Evolutionary conservation across 495 filamentous ascomycete species (phyloP).

Genomic region (Daldinia vernicosa): DNA sequence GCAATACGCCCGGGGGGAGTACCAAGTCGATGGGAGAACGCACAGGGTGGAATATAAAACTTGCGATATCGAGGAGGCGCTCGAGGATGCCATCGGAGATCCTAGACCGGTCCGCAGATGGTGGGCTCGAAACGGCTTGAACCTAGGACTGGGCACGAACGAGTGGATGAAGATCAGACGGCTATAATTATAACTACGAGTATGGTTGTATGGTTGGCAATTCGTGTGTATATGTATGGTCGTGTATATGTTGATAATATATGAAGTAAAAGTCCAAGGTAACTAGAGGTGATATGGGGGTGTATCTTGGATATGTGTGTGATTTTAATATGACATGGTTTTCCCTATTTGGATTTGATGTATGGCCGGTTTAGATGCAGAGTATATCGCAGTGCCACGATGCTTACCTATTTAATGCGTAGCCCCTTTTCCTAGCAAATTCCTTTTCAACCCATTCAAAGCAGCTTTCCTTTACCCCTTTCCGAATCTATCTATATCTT

Average conservation of each 20-base stretch:
- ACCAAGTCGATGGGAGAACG: conserved; percentile 53
- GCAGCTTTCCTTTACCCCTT: not conserved
- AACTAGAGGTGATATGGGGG: not conserved
- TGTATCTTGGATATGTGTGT: not conserved
- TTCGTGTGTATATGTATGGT: not conserved
- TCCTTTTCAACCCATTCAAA: not conserved
- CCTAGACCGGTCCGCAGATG: conserved; percentile 77
- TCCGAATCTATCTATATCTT: conserved; percentile 52
- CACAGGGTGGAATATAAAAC: conserved; percentile 87
- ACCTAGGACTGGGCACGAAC: conserved; percentile 82
- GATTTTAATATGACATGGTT: not conserved
- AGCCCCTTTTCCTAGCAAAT: not conserved
- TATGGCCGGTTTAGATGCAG: not conserved
- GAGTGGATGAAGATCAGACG: conserved; percentile 84
- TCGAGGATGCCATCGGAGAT: conserved; percentile 82
- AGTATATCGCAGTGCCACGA: not conserved
- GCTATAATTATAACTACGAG: conserved; percentile 37
- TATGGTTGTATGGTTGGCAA: not conserved
- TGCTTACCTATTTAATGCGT: not conserved
- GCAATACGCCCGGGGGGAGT: conserved; percentile 66
- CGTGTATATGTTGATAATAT: not conserved
- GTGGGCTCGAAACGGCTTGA: conserved; percentile 92
- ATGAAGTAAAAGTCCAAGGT: not conserved
- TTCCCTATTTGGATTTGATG: not conserved
- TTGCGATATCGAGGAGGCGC: conserved; percentile 92